Evolutionary conservation across 148 eudicot species (phyloP), one percentile per base, ranked within the genome.

Genomic region (Gaultheria prostrata): DNA sequence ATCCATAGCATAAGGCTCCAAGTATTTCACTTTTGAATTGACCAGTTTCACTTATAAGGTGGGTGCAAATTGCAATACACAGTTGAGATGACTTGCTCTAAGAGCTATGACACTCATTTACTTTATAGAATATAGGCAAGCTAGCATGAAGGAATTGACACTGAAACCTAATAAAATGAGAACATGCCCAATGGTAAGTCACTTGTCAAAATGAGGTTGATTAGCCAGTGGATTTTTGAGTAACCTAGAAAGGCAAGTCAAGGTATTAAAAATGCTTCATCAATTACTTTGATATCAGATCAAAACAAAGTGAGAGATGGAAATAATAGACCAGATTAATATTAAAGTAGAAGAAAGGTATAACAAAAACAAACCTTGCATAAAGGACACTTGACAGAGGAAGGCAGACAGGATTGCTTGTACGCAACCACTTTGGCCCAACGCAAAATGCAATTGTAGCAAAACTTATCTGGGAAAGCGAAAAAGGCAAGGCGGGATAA

Each of bases 381-480:
- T 43, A 95, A 83, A 85, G 98, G 98, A 84, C 98, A 95, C 74
- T 87, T 91, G 39, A 95, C 85, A 26, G 92, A 93, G 32, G 92
- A 86, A 84, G 92, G 83, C 24, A 61, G 85, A 43, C 63, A 78
- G 61, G 90, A 86, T 43, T 89, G 84, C 82, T 84, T 93, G 82
- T 89, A 79, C 48, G 92, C 85, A 85, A 89, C 95, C 82, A 94
- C 92, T 82, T 91, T 85, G 24, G 89, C 84, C 98, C 98, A 95
- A 61, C 89, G 93, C 79, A 91, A 21, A 53, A 95, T 94, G 88
- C 98, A 95, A 59, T 89, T 83, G 82, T 89, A 93, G 86, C 98
- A 94, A 87, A 82, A 95, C 80, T 89, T 93, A 85, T 95, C 98
- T 95, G 92, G 90, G 90, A 87, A 70, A 48, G 26, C 8, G n/a